Percentiles rank a stretch among this genome's conserved stretches.
These are phyloP conservation scores for Pinus albicaulis DNA, from an alignment of 75 land plant species.

Conservation along the genomic window DNA sequence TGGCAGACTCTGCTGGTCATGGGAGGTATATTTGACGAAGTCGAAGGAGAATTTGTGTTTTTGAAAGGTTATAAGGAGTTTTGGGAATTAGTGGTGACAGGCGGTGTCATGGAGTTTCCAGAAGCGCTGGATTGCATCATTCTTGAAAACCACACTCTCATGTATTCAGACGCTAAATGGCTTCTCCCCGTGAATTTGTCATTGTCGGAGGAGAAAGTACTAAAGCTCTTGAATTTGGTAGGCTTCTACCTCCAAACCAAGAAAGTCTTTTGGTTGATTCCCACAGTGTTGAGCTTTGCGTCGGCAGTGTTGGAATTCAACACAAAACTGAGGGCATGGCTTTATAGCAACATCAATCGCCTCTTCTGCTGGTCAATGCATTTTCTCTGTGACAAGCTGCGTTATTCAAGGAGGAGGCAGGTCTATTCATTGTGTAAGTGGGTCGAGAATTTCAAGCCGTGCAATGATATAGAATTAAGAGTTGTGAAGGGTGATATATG, in stretches of 20 bases:
- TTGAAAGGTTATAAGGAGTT: background rate
- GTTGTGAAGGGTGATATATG: background rate
- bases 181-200: background rate
- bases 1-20: background rate
- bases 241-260: background rate
- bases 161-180: no score
- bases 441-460: background rate
- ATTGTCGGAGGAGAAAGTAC: background rate
- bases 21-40: no score
- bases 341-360: background rate
- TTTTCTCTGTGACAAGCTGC: background rate
- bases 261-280: background rate
- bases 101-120: background rate
- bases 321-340: background rate
- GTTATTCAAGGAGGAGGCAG: background rate
- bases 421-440: background rate
- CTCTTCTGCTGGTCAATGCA: background rate
- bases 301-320: background rate
- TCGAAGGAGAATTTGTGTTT: background rate
- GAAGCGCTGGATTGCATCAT: background rate
- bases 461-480: background rate
- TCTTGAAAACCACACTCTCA: background rate
- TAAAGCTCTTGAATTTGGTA: background rate
- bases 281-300: background rate
- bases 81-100: background rate